Evolutionary conservation across 345 rosid genomes (phyloP), one percentile per base, ranked within the genome.

Genomic region (Aquilaria malaccensis): DNA sequence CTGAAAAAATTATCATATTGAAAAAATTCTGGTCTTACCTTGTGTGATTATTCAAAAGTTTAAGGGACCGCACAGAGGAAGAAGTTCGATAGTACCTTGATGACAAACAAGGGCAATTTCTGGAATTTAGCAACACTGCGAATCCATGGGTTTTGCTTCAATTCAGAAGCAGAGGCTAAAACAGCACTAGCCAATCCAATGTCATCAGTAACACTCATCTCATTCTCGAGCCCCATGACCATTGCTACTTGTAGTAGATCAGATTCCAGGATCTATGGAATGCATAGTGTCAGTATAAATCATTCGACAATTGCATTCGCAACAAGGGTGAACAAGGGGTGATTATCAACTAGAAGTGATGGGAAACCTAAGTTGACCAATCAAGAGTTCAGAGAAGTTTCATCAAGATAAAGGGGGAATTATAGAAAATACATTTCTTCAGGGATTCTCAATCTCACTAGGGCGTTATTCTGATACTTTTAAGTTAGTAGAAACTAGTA

Each of bases 161-260:
- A 45, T 75, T 93, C 96, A 14, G 77, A 68, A 70, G 84, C 76
- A 46, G 91, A 85, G 14, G 86, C 96, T 63, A 89, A 83, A 75
- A 93, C 83, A 65, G 88, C 89, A 80, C 87, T 85, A 41, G 96
- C 98, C 59, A 66, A 76, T 68, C 86, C 96, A 71, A 89, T 79
- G 74, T 89, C 96, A 79, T 85, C 96, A 5, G 88, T 87, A 11
- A 78, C 80, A 67, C 85, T 87, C 61, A 93, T 76, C 43, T 80
- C 82, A 43, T 83, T 84, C 48, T 87, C 90, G 33, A 87, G 85
- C 51, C 97, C 98, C 98, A 93, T 84, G 12, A 86, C 95, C 50
- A 70, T 77, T n/a, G 91, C 90, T 70, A 93, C 95, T 80, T 89
- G 89, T 52, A 84, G 73, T 62, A 93, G 78, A 80, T 93, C 96